Evolutionary conservation across 208 protist genomes (phyloP).

Genomic region (Wallacemonas rigidus): DNA sequence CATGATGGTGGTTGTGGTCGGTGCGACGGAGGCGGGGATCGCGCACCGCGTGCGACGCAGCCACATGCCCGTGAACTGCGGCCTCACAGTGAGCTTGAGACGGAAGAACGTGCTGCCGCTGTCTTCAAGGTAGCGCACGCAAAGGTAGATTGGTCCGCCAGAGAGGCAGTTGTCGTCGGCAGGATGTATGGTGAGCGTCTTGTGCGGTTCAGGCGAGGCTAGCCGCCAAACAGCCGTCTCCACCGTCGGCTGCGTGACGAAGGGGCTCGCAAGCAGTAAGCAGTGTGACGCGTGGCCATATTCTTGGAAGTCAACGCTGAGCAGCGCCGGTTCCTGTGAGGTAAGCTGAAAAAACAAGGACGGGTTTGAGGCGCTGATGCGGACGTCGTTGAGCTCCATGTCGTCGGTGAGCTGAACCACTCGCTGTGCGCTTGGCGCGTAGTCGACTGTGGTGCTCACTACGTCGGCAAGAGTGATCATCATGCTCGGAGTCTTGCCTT

Average conservation of each 20-base stretch:
- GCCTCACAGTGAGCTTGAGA: conserved; percentile 47
- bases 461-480: not conserved
- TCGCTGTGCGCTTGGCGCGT: not conserved
- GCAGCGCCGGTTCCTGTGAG: conserved; percentile 40
- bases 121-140: conserved; percentile 74
- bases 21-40: conserved; percentile 5
- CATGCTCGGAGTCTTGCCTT: no score
- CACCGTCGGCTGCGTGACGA: conserved; percentile 49
- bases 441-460: not conserved
- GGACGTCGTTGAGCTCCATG: conserved; percentile 48
- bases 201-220: conserved; percentile 66
- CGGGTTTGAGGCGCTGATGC: conserved; percentile 54
- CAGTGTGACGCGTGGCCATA: conserved; percentile 76
- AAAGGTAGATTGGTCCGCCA: conserved; percentile 55
- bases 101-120: conserved; percentile 76
- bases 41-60: conserved; percentile 29
- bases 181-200: conserved; percentile 76
- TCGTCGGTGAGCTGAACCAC: conserved; percentile 25
- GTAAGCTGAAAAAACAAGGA: conserved; percentile 63
- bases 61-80: conserved; percentile 50
- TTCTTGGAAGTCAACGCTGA: conserved; percentile 82
- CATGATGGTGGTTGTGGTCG: conserved; percentile 29
- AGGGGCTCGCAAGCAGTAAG: conserved; percentile 71
- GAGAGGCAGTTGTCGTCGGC: conserved; percentile 52
- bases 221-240: conserved; percentile 84